A percentile compares a stretch with the other conserved stretches of the same genome.
phyloP scores from a whole-genome alignment of 257 asterid species.

The Striga asiatica region DNA sequence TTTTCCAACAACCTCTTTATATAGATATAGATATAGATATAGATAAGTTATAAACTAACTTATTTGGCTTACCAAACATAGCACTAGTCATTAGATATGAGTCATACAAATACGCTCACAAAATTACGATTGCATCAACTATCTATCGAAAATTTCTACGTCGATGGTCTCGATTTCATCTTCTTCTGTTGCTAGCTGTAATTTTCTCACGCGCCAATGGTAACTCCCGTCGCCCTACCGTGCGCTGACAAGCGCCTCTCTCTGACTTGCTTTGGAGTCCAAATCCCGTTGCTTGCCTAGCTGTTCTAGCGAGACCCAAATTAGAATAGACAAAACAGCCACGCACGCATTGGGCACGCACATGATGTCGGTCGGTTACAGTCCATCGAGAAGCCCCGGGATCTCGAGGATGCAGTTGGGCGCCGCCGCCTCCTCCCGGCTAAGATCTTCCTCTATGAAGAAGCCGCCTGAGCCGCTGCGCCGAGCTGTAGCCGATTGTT shows the following conservation, averaged over 20 bases:
- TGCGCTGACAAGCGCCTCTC: conserved; percentile 12
- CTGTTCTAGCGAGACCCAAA: not conserved
- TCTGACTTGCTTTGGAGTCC: not conserved
- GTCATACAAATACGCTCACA: no score
- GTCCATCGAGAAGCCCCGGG: conserved; percentile 71
- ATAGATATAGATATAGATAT: no score
- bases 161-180: no score
- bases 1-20: no score
- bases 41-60: no score
- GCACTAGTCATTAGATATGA: no score
- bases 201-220: no score
- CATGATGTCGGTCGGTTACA: conserved; percentile 58
- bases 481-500: conserved; percentile 90
- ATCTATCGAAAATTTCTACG: no score
- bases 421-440: conserved; percentile 49
- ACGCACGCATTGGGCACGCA: conserved; percentile 6
- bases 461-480: conserved; percentile 99
- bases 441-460: conserved; percentile 80
- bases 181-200: no score
- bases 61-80: no score
- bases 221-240: not conserved
- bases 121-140: no score
- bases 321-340: not conserved
- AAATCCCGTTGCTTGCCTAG: conserved; percentile 12
- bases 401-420: conserved; percentile 73